Evolutionary conservation across 371 early-diverging fungal species (phyloP).

Genomic region (Mucor plumbeus): DNA sequence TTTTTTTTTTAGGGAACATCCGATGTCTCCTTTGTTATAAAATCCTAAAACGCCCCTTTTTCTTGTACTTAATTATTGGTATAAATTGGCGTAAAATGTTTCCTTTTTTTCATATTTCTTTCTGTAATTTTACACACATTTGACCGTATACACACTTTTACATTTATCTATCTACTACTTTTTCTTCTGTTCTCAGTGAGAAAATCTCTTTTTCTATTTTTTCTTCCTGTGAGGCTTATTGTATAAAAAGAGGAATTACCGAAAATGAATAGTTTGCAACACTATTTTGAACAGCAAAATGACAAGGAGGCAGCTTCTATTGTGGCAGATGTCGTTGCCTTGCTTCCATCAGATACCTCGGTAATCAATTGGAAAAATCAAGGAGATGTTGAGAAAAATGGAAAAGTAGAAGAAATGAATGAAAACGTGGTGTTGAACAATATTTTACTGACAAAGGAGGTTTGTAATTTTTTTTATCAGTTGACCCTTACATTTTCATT

Average conservation of each 20-base stretch:
- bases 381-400: constrained; percentile 7
- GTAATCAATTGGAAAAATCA: constrained; percentile 15
- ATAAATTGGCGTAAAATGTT: not conserved
- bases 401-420: constrained; percentile 12
- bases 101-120: not conserved
- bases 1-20: not conserved
- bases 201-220: not conserved
- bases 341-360: constrained; percentile 23
- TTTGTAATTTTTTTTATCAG: constrained; percentile 3
- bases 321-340: constrained; percentile 21
- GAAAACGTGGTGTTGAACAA: constrained; percentile 18
- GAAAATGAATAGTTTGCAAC: constrained; percentile 17
- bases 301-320: constrained; percentile 27
- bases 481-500: constrained; percentile 3
- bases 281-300: constrained; percentile 28
- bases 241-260: not conserved
- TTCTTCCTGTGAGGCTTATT: not conserved
- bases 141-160: constrained; percentile 4
- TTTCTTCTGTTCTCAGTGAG: not conserved
- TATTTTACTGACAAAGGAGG: constrained; percentile 34
- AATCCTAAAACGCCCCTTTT: constrained; percentile 7
- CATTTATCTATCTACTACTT: not conserved
- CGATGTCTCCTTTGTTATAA: not conserved
- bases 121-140: constrained; percentile 5
- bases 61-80: not conserved